Evolutionary conservation across 495 filamentous ascomycete species (phyloP).

Genomic region (Cercophora samala): DNA sequence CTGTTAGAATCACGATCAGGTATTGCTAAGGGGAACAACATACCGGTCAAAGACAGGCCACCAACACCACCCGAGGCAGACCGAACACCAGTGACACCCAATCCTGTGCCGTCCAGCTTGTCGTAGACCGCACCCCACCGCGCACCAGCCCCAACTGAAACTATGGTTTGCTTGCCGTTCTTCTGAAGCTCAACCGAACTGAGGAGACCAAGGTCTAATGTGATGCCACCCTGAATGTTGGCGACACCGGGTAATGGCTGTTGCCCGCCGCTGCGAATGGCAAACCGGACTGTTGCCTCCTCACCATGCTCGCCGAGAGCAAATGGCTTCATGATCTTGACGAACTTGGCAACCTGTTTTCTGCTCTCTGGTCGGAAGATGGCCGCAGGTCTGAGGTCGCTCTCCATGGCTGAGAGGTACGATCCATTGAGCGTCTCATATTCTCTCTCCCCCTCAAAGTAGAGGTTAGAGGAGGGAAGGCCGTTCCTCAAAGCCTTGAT

Average conservation of each 20-base stretch:
- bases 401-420: constrained; percentile 1
- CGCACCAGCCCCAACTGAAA: not conserved
- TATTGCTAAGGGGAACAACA: not conserved
- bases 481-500: not conserved
- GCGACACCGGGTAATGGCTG: not conserved
- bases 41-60: not conserved
- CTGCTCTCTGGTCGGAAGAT: not conserved
- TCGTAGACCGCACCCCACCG: constrained; percentile 2
- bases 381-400: not conserved
- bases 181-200: not conserved
- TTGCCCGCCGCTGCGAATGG: not conserved
- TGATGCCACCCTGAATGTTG: not conserved
- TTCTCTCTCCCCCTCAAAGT: not conserved
- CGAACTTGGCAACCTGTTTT: constrained; percentile 4
- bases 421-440: not conserved
- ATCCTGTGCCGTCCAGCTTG: not conserved
- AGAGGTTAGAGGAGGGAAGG: not conserved
- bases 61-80: not conserved
- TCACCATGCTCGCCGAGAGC: not conserved
- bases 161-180: not conserved
- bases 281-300: not conserved
- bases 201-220: not conserved
- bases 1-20: not conserved
- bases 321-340: not conserved
- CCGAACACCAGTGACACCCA: not conserved